phyloP scores from a whole-genome alignment of 2,329 filamentous ascomycete genomes.

The Apiospora arundinis region DNA sequence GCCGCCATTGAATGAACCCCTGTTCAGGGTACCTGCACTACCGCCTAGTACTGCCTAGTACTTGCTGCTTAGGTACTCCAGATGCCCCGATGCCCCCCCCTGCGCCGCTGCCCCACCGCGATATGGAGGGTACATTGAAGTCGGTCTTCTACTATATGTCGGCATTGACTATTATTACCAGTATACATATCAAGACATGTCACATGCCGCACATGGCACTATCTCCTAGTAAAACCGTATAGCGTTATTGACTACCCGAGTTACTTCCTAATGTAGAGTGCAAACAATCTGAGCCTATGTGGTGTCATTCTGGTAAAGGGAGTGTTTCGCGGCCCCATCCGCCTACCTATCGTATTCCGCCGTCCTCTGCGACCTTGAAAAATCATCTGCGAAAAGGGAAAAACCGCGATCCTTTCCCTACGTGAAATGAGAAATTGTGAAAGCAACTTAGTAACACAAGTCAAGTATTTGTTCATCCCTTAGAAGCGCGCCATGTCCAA shows the following conservation, averaged over 20 bases:
- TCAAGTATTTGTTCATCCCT: slow-evolving; percentile 16
- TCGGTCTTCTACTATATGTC: no score
- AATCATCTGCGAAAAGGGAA: background rate
- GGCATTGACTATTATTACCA: no score
- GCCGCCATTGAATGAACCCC: slow-evolving; percentile 16
- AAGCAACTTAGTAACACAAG: slow-evolving; percentile 19
- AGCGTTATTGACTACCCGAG: background rate
- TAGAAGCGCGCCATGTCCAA: slow-evolving; percentile 14
- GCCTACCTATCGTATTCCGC: background rate
- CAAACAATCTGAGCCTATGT: slow-evolving; percentile 17
- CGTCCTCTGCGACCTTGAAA: background rate
- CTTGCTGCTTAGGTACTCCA: background rate
- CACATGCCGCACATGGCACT: background rate
- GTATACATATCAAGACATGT: no score
- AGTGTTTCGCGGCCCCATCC: slow-evolving; percentile 16
- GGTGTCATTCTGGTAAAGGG: slow-evolving; percentile 20
- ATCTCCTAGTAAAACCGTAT: background rate
- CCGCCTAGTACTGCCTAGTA: background rate
- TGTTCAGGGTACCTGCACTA: slow-evolving; percentile 16
- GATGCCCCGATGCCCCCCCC: no score
- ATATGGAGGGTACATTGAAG: no score
- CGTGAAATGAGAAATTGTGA: slow-evolving; percentile 4
- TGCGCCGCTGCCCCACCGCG: no score
- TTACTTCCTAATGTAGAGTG: background rate
- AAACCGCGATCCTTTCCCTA: background rate